Conservation (phyloP, 257 asterid species). For the Solanum infundibuliforme region DNA sequence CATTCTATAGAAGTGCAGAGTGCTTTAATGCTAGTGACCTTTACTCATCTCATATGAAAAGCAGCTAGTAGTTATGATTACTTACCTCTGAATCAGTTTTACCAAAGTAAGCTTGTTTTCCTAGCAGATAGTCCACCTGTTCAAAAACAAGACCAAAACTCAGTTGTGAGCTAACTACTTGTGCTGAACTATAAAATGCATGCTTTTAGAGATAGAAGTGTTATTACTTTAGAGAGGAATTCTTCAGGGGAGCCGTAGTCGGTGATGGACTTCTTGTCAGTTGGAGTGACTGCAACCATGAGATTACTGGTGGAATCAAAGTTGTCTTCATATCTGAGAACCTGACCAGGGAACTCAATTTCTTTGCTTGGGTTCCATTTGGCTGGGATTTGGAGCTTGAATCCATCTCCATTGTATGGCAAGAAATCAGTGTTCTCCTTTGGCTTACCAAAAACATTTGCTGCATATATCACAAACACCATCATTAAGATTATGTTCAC, state of each 20-base stretch:
- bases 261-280: conserved; percentile 68
- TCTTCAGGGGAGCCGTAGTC: conserved; percentile 70
- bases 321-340: conserved; percentile 79
- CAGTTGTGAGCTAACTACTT: background rate
- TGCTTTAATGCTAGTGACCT: background rate
- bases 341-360: conserved; percentile 64
- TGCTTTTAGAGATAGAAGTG: background rate
- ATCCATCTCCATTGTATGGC: conserved; percentile 40
- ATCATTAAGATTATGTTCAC: background rate
- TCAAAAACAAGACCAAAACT: background rate
- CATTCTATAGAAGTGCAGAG: background rate
- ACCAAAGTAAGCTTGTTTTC: conserved; percentile 76
- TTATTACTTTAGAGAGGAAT: conserved; percentile 50
- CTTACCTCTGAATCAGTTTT: conserved; percentile 83
- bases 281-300: conserved; percentile 46
- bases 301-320: conserved; percentile 58
- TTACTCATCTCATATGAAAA: background rate
- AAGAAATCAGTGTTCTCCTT: conserved; percentile 57
- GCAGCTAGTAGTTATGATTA: background rate
- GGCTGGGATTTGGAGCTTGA: conserved; percentile 47
- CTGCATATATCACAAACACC: conserved; percentile 25
- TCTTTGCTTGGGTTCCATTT: conserved; percentile 82
- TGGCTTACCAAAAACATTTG: conserved; percentile 73
- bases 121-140: conserved; percentile 88
- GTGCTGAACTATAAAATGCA: background rate